Evolutionary conservation across 495 filamentous ascomycete species (phyloP).

Genomic region (Xylaria curta): DNA sequence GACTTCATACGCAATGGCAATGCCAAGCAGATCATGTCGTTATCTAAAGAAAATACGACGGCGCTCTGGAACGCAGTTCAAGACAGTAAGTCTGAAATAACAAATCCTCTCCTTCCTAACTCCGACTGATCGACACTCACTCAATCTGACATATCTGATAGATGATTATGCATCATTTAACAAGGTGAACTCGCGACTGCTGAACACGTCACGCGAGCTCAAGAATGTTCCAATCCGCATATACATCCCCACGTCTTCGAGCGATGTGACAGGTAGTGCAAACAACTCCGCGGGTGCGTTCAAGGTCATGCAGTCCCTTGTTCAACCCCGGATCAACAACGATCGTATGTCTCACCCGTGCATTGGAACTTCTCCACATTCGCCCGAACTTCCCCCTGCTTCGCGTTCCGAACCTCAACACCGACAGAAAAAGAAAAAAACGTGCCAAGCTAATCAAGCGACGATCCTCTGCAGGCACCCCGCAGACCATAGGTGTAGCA

Average conservation of each 20-base stretch:
- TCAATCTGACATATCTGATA: constrained; percentile 38
- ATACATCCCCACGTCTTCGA: constrained; percentile 78
- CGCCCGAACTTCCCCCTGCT: constrained; percentile 22
- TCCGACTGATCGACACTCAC: background rate
- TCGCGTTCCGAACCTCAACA: background rate
- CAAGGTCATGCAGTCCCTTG: constrained; percentile 72
- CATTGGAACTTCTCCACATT: background rate
- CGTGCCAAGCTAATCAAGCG: constrained; percentile 10
- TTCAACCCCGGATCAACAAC: constrained; percentile 54
- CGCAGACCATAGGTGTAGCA: constrained; percentile 80
- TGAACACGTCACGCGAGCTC: constrained; percentile 76
- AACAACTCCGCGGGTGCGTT: constrained; percentile 54
- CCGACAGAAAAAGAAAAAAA: background rate
- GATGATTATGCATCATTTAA: constrained; percentile 77
- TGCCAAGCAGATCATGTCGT: constrained; percentile 89
- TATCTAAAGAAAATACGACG: constrained; percentile 87
- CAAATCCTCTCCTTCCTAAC: background rate
- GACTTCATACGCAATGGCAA: constrained; percentile 91
- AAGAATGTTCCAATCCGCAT: constrained; percentile 84
- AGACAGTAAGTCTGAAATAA: constrained; percentile 62
- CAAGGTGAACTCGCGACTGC: constrained; percentile 76
- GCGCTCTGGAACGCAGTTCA: constrained; percentile 85
- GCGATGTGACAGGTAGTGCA: constrained; percentile 43
- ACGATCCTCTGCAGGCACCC: constrained; percentile 39
- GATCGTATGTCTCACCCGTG: constrained; percentile 44